Base-by-base conservation (phyloP, 2,329 filamentous ascomycete species). In the Pestalotiopsis sp. region DNA sequence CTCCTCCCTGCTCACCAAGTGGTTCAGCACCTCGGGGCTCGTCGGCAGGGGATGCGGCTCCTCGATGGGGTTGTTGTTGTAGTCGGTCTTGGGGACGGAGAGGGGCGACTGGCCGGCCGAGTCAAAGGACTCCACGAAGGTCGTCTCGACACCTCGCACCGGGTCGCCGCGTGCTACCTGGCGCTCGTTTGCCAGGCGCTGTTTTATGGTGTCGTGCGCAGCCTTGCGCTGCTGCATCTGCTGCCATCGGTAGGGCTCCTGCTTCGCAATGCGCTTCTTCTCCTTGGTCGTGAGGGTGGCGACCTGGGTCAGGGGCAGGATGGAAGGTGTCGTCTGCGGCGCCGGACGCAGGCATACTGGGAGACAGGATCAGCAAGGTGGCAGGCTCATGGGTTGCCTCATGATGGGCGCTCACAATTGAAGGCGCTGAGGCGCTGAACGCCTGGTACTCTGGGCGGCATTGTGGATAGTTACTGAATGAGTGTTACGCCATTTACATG, bases 221-320 rank as follows among this genome's bases (percentile, higher is more conserved):
- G 92, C 90, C 81, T 95, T 97, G 71, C 93, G 91, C 78, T 94
- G 93, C 75, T 92, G 89, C 39, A 93, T 91, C 80, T 97, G 93
- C 3, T 92, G 92, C 81, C 92, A 88, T 69, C 91, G 86, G 78
- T 97, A 98, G 0, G 94, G 94, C 75, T 98, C 94, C 77, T 89
- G 88, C 78, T 92, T 90, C 69, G 87, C 88, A 71, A 88, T 86
- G 70, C 88, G 87, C 78, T 90, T 90, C 81, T 88, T 88, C 73
- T 92, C 88, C 73, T 89, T 85, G 65, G 82, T 82, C 52, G 89
- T 88, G 25, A 91, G 78, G 73, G 88, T 89, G 64, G 92, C 91
- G 71, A 88, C 88, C 73, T 93, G 89, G 25, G 75, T 78, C 73
- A 88, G 82, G 78, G 91, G 78, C 74, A 89, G 85, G 75, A 91